A percentile compares a stretch with the other conserved stretches of the same genome.
These are phyloP conservation scores for Talaromyces sp. DNA, from an alignment of 2,329 filamentous ascomycete genomes.

Conservation along the genomic window DNA sequence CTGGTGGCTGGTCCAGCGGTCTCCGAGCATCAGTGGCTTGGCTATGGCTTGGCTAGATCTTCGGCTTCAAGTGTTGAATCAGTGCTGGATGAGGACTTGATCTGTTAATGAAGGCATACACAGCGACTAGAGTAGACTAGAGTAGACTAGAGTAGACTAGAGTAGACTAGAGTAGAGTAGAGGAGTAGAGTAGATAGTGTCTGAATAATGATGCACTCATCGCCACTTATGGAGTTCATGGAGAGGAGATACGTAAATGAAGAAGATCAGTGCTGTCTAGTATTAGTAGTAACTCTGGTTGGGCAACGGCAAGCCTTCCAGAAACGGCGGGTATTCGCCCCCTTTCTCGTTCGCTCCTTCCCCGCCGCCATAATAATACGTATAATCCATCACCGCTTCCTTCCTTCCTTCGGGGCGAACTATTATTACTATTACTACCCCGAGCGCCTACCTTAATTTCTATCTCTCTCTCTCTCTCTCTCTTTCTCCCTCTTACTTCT, in stretches of 20 bases:
- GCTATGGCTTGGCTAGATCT: constrained; percentile 1
- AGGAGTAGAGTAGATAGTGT: too few relatives aligned
- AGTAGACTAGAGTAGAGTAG: too few relatives aligned
- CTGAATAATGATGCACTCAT: too few relatives aligned
- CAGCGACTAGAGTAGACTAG: too few relatives aligned
- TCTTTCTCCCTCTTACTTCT: neutral
- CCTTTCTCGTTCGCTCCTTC: neutral
- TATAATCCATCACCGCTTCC: neutral
- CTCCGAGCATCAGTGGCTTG: neutral
- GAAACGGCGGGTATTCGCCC: neutral
- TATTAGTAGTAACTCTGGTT: neutral
- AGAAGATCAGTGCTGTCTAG: too few relatives aligned
- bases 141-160: too few relatives aligned
- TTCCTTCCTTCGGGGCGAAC: neutral
- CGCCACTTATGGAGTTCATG: neutral
- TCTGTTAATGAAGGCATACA: too few relatives aligned
- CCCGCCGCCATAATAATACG: neutral
- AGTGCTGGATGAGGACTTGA: too few relatives aligned
- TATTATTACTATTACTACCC: neutral
- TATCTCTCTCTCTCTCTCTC: neutral
- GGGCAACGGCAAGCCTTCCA: constrained; percentile 3
- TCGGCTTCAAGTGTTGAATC: too few relatives aligned
- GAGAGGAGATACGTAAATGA: neutral
- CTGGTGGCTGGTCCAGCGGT: neutral
- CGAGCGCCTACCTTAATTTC: neutral